Evolutionary conservation across 768 basidiomycete genomes (phyloP).

Genomic region (Exidia glandulosa): DNA sequence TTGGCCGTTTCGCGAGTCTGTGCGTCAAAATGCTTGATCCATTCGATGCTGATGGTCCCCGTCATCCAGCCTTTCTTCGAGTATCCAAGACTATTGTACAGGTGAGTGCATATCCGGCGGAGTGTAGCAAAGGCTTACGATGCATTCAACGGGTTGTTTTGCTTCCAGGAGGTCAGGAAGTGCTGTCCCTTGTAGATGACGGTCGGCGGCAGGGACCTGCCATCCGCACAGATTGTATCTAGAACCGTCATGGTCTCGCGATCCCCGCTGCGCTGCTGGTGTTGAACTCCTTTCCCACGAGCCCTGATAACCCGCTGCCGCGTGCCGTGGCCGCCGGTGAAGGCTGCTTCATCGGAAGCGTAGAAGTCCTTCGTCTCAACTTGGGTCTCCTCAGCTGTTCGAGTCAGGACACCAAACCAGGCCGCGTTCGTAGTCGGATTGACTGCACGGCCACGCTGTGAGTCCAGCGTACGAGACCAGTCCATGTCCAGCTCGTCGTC

Average conservation of each 20-base stretch:
- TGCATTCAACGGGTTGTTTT: background rate
- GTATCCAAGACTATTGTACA: constrained; percentile 17
- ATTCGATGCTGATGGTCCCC: constrained; percentile 15
- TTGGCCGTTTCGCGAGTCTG: constrained; percentile 26
- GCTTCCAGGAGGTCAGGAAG: background rate
- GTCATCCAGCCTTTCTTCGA: constrained; percentile 25
- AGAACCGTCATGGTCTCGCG: too few species aligned
- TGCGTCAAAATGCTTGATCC: constrained; percentile 27
- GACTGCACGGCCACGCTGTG: background rate
- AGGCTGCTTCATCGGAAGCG: too few species aligned
- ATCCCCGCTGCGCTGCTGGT: too few species aligned
- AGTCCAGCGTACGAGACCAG: background rate
- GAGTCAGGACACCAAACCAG: constrained; percentile 1
- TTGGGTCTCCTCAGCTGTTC: background rate
- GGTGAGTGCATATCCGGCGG: background rate
- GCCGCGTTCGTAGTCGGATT: background rate
- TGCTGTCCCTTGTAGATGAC: background rate
- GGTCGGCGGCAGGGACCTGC: too few species aligned
- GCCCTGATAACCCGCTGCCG: constrained; percentile 1
- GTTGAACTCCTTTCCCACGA: too few species aligned
- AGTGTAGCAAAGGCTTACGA: constrained; percentile 2
- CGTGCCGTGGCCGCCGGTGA: too few species aligned
- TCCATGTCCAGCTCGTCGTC: background rate
- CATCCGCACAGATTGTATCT: too few species aligned
- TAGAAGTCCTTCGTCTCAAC: background rate